Conservation (phyloP, 352 stramenopile species). For the Phytopythium montanum region DNA sequence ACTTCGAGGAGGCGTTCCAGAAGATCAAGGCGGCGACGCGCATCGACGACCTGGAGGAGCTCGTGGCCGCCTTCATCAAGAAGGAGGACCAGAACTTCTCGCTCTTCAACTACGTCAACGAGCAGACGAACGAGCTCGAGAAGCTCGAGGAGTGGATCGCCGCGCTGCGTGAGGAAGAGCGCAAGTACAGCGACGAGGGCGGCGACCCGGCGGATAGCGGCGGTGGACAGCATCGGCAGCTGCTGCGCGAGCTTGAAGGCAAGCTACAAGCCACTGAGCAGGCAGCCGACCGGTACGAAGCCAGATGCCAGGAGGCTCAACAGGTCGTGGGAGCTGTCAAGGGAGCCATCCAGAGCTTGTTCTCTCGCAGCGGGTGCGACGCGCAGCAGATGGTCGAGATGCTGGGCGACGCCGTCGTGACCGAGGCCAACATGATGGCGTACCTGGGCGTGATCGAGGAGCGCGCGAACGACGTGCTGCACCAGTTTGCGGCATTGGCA, state of each 20-base stretch:
- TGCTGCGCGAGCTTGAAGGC: constrained; percentile 86
- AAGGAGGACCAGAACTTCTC: constrained; percentile 97
- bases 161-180: constrained; percentile 76
- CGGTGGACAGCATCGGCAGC: constrained; percentile 86
- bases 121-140: constrained; percentile 93
- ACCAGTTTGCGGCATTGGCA: constrained; percentile 69
- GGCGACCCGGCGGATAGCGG: constrained; percentile 7
- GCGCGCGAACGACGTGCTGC: constrained; percentile 91
- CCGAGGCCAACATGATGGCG: constrained; percentile 94
- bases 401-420: constrained; percentile 84
- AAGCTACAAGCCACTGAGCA: constrained; percentile 76
- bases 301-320: constrained; percentile 85
- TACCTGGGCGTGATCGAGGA: constrained; percentile 95
- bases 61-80: constrained; percentile 93
- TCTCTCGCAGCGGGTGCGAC: constrained; percentile 83
- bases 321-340: constrained; percentile 91
- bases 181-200: constrained; percentile 78
- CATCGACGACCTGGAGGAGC: constrained; percentile 91
- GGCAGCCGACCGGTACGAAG: constrained; percentile 88
- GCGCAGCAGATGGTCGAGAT: constrained; percentile 81
- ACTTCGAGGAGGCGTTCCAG: constrained; percentile 95
- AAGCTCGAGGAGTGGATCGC: constrained; percentile 86
- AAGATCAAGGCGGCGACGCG: constrained; percentile 93
- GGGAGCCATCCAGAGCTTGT: constrained; percentile 66
- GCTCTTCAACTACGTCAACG: constrained; percentile 95